phyloP scores from a whole-genome alignment of 2,329 filamentous ascomycete species.

The Arthroderma sp. region DNA sequence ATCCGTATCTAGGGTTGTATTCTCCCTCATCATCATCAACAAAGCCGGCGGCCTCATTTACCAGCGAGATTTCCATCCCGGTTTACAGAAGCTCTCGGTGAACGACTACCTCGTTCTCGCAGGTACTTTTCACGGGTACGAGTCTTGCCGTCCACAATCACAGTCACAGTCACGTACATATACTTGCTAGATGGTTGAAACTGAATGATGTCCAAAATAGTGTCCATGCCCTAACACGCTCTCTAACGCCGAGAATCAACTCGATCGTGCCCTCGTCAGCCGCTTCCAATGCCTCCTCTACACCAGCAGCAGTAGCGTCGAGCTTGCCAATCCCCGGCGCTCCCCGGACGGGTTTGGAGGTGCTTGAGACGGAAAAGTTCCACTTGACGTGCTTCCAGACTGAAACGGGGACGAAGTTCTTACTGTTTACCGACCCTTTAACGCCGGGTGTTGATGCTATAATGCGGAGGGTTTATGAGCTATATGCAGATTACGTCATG shows the following conservation, averaged over 20 bases:
- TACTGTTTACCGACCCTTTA: constrained; percentile 83
- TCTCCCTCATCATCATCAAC: constrained; percentile 93
- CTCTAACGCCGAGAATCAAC: constrained; percentile 35
- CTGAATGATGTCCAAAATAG: constrained; percentile 19
- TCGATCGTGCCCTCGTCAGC: constrained; percentile 20
- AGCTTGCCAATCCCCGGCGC: constrained; percentile 21
- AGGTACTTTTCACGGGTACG: constrained; percentile 88
- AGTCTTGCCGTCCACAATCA: background rate
- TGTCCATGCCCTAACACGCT: constrained; percentile 52
- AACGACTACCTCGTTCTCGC: constrained; percentile 97
- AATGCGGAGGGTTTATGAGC: constrained; percentile 75
- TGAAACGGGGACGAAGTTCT: constrained; percentile 84
- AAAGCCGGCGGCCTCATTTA: constrained; percentile 95
- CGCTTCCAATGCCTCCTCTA: constrained; percentile 15
- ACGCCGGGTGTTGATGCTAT: constrained; percentile 75
- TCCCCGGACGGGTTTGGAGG: constrained; percentile 59
- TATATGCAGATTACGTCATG: constrained; percentile 97
- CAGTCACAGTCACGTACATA: too few species aligned
- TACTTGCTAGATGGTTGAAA: too few species aligned
- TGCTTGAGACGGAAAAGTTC: constrained; percentile 88
- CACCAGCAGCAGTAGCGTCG: constrained; percentile 17
- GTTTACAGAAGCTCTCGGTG: constrained; percentile 73
- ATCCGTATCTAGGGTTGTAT: constrained; percentile 59
- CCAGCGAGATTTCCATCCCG: constrained; percentile 83
- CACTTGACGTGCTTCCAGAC: constrained; percentile 93